A percentile compares a stretch with the other conserved stretches of the same genome.
Evolutionary conservation across 2,329 filamentous ascomycete species (phyloP).

Genomic region (Fusarium caatingaense): DNA sequence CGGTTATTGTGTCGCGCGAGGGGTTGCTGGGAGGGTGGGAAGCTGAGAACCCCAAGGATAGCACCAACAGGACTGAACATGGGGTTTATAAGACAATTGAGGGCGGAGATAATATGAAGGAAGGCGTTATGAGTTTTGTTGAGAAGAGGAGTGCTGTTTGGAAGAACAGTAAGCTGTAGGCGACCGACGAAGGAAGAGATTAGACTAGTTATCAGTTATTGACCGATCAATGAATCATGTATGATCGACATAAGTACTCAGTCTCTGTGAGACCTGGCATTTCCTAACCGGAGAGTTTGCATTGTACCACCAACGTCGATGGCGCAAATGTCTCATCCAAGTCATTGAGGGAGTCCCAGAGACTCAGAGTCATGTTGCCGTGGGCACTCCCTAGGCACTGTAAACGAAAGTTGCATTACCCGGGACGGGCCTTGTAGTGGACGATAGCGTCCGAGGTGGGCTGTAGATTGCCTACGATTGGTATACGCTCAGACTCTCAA

Average conservation of each 20-base stretch:
- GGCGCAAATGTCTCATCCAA: slow-evolving; percentile 19
- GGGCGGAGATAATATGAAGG: slow-evolving; percentile 77
- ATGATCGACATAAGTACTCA: background rate
- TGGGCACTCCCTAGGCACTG: background rate
- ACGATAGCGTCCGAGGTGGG: slow-evolving; percentile 33
- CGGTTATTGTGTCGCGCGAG: slow-evolving; percentile 78
- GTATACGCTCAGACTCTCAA: slow-evolving; percentile 16
- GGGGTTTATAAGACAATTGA: slow-evolving; percentile 70
- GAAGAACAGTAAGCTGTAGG: slow-evolving; percentile 70
- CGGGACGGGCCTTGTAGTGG: slow-evolving; percentile 40
- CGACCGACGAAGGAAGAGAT: slow-evolving; percentile 22
- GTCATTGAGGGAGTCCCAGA: background rate
- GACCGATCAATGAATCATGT: background rate
- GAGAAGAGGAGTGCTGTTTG: slow-evolving; percentile 78
- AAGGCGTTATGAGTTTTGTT: slow-evolving; percentile 80
- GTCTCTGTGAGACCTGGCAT: background rate
- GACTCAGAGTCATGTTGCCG: background rate
- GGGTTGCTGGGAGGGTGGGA: slow-evolving; percentile 81
- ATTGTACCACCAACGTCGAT: slow-evolving; percentile 35
- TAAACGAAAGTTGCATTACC: background rate
- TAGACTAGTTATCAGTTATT: background rate
- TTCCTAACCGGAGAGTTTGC: slow-evolving; percentile 3
- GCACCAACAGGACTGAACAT: slow-evolving; percentile 66
- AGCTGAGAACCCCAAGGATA: slow-evolving; percentile 71
- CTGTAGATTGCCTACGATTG: slow-evolving; percentile 21